Evolutionary conservation across 83 land plant species (phyloP), one percentile per base, ranked within the genome.

Genomic region (Diphasiastrum complanatum): DNA sequence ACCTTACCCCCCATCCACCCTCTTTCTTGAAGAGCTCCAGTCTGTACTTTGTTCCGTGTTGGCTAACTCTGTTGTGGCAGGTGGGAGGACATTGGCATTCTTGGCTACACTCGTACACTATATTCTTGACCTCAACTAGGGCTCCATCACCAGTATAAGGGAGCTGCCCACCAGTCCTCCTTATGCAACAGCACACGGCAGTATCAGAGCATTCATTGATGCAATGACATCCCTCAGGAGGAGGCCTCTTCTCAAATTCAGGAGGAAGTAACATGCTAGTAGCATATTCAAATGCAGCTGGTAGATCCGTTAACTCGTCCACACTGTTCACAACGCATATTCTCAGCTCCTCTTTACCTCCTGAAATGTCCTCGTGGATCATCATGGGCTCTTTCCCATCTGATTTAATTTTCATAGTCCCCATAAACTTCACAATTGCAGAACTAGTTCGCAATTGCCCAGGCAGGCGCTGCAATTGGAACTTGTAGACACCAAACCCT

Each of bases 1-100:
- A n/a, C n/a, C n/a, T n/a, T n/a, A n/a, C n/a, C n/a, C n/a, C n/a
- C n/a, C n/a, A n/a, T 41, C n/a, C 0, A 41, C n/a, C 45, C 45
- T 41, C n/a, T 41, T 14, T 41, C 45, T 41, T 41, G 45, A 41
- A 41, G n/a, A 41, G n/a, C 45, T 41, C 45, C 12, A 41, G 45
- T 18, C n/a, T 14, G 18, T 41, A n/a, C n/a, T n/a, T n/a, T n/a
- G n/a, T n/a, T n/a, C n/a, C n/a, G n/a, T n/a, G n/a, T n/a, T n/a
- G n/a, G 18, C 45, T 41, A 41, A 41, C 45, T 41, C 45, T 41
- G 12, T 14, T 41, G 45, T 41, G 45, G 18, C 45, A 41, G 18
- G 45, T 14, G 45, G 45, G 45, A 0, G 45, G 45, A 18, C 45
- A 41, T 18, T 41, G 12, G 18, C 45, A 41, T 18, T 14, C n/a